A percentile compares a stretch with the other conserved stretches of the same genome.
These are phyloP conservation scores for Rhodocollybia butyracea DNA, from an alignment of 768 basidiomycete genomes.

Conservation along the genomic window DNA sequence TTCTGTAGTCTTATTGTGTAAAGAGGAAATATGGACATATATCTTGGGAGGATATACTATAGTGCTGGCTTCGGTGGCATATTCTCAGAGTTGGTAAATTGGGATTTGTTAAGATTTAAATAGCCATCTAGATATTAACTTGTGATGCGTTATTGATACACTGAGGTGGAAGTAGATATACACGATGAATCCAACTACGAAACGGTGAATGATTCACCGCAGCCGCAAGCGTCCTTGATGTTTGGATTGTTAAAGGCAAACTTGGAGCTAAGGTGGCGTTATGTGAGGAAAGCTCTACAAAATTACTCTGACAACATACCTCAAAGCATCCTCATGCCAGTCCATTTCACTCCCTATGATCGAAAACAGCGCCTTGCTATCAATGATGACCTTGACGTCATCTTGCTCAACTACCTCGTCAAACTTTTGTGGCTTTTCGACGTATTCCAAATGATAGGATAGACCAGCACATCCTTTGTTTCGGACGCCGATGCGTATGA, in stretches of 20 bases:
- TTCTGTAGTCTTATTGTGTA: not conserved
- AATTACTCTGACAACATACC: slow-evolving; percentile 63
- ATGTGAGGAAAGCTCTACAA: slow-evolving; percentile 6
- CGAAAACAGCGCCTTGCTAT: slow-evolving; percentile 94
- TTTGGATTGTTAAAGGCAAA: slow-evolving; percentile 90
- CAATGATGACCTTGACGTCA: slow-evolving; percentile 89
- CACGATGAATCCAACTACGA: slow-evolving; percentile 28
- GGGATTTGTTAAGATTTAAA: no score
- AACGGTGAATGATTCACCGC: slow-evolving; percentile 89
- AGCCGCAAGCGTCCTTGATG: slow-evolving; percentile 92
- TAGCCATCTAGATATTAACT: not conserved
- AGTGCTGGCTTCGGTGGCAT: no score
- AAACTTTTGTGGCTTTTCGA: slow-evolving; percentile 84
- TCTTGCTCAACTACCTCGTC: slow-evolving; percentile 98
- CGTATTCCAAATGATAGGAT: slow-evolving; percentile 92
- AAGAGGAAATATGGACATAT: not conserved
- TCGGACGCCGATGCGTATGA: slow-evolving; percentile 92
- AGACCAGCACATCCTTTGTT: slow-evolving; percentile 95
- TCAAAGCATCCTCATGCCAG: slow-evolving; percentile 91
- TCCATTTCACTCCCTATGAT: slow-evolving; percentile 99
- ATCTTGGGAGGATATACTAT: no score
- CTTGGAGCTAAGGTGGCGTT: slow-evolving; percentile 51
- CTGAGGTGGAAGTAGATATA: not conserved
- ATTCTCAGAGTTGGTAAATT: no score
- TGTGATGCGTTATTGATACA: slow-evolving; percentile 10